Evolutionary conservation across 441 rosid genomes (phyloP), one percentile per base, ranked within the genome.

Genomic region (Erodium trifolium): DNA sequence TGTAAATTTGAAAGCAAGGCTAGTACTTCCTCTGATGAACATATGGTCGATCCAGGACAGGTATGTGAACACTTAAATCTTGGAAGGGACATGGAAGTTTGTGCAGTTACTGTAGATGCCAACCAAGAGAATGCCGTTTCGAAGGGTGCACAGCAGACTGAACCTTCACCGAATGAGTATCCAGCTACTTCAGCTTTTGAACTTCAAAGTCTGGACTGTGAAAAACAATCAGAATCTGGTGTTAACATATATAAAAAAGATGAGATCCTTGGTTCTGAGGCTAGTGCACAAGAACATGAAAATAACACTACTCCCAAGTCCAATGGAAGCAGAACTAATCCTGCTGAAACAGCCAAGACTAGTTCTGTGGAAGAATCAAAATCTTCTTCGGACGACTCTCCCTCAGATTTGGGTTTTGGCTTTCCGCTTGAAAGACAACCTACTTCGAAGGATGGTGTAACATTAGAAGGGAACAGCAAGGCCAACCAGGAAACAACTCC

Each of bases 51-150:
- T 66, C 74, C 75, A 37, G 62, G 17, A 39, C 76, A 39, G 60
- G 67, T 72, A 39, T 6, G 14, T 35, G 67, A 66, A 68, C 68
- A 59, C n/a, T 65, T 68, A 65, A 67, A 8, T 4, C 13, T 64
- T 5, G 73, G 51, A 53, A 65, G 65, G 51, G 68, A 57, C 67
- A 63, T 65, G 73, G 82, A 78, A 62, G 77, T 73, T 70, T 65
- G 70, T 79, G 43, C 78, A 41, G 72, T 68, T 77, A 76, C 76
- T 66, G 67, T 72, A 10, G 63, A 63, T 64, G 67, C 68, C 71
- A 63, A 4, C n/a, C 70, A 65, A 55, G 70, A 62, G 60, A 73
- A 68, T 64, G 73, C 68, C 72, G 62, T 45, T 63, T 11, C 67
- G 47, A 67, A 71, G 68, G 65, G 60, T 64, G 67, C 41, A 29